These are phyloP conservation scores for Podospora fimiseda DNA, from an alignment of 495 filamentous ascomycete genomes.

Conservation along the genomic window DNA sequence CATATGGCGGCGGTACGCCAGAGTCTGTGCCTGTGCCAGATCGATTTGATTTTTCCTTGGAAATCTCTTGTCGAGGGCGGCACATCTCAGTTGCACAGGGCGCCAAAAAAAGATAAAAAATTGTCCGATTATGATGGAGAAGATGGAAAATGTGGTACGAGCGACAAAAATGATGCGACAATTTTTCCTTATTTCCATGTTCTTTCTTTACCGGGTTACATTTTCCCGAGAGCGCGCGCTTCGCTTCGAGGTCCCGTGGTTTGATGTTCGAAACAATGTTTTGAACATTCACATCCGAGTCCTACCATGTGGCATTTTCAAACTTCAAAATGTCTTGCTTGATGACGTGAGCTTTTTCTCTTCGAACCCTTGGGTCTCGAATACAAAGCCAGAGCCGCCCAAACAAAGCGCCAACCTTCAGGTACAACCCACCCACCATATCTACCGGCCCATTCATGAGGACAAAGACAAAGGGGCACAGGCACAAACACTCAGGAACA, in stretches of 20 bases:
- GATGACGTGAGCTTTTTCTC: neutral
- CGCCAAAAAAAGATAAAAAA: too few species aligned
- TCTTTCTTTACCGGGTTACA: constrained; percentile 6
- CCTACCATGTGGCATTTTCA: neutral
- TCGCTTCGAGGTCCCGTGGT: neutral
- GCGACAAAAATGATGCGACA: too few species aligned
- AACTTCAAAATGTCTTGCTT: too few species aligned
- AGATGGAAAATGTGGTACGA: too few species aligned
- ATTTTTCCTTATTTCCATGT: too few species aligned
- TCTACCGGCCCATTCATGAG: neutral
- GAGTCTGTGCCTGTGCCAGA: too few species aligned
- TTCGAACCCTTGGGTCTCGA: neutral
- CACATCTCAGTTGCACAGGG: too few species aligned
- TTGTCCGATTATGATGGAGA: too few species aligned
- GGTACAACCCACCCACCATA: neutral
- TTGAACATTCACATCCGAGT: neutral
- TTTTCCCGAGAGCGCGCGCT: neutral
- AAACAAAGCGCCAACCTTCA: neutral
- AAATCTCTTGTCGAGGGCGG: too few species aligned
- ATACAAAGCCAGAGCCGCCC: neutral
- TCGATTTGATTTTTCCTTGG: too few species aligned
- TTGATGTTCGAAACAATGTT: constrained; percentile 16
- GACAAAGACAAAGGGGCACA: neutral
- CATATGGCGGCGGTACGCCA: too few species aligned
- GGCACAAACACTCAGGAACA: neutral